A percentile compares a stretch with the other conserved stretches of the same genome.
phyloP scores from a whole-genome alignment of 1,284 basidiomycete species.

The Vanrija pseudolonga region DNA sequence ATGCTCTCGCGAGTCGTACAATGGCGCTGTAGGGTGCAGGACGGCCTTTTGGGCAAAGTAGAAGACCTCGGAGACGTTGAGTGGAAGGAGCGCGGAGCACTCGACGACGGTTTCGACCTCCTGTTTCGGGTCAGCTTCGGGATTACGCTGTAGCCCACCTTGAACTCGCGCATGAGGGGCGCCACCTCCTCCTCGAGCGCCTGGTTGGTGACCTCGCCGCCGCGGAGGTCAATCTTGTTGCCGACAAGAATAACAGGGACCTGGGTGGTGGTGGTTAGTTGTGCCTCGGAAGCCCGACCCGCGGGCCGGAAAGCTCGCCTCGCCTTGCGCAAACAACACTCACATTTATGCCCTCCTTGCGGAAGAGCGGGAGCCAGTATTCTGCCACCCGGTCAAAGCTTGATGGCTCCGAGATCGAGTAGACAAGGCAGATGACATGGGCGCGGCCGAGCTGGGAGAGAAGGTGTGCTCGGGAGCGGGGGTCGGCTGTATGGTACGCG shows the following conservation, averaged over 20 bases:
- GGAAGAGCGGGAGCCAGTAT: slow-evolving; percentile 98
- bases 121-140: slow-evolving; percentile 49
- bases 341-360: slow-evolving; percentile 90
- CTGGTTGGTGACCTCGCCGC: slow-evolving; percentile 88
- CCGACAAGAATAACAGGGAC: slow-evolving; percentile 96
- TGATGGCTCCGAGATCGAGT: slow-evolving; percentile 90
- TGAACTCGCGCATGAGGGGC: slow-evolving; percentile 96
- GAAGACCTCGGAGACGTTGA: slow-evolving; percentile 98
- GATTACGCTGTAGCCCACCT: slow-evolving; percentile 55
- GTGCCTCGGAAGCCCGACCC: not conserved
- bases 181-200: slow-evolving; percentile 90
- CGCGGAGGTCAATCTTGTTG: slow-evolving; percentile 95
- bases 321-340: slow-evolving; percentile 25
- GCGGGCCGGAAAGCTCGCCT: slow-evolving; percentile 1
- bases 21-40: slow-evolving; percentile 89
- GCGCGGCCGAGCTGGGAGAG: slow-evolving; percentile 93
- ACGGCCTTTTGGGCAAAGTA: slow-evolving; percentile 99
- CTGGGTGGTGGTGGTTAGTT: slow-evolving; percentile 49
- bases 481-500: slow-evolving; percentile 23
- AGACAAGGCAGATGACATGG: slow-evolving; percentile 96
- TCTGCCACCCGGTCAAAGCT: slow-evolving; percentile 96
- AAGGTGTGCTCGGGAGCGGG: slow-evolving; percentile 65
- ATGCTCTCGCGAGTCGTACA: slow-evolving; percentile 95
- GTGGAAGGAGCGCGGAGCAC: slow-evolving; percentile 80
- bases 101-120: slow-evolving; percentile 98